Evolutionary conservation across 1,284 basidiomycete genomes (phyloP).

Genomic region (Pseudozyma tsukubaensis): DNA sequence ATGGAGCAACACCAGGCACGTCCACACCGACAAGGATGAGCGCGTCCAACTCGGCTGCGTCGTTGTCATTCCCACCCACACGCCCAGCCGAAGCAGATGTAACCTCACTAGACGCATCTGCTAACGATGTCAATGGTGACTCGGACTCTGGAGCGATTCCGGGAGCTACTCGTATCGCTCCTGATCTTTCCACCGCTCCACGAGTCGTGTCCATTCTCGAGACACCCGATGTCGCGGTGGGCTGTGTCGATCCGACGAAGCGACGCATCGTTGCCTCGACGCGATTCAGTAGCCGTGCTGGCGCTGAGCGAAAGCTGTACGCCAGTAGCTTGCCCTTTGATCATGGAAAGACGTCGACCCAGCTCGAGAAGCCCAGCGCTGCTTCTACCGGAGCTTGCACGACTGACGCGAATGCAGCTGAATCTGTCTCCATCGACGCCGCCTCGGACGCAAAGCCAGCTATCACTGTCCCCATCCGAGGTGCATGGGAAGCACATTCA

Average conservation of each 20-base stretch:
- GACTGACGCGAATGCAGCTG: neutral
- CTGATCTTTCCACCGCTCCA: conserved; percentile 54
- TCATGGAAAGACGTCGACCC: conserved; percentile 37
- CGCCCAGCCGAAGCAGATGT: conserved; percentile 13
- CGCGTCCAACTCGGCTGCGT: conserved; percentile 25
- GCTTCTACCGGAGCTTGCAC: neutral
- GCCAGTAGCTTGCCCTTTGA: conserved; percentile 54
- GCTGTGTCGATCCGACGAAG: conserved; percentile 63
- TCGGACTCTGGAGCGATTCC: neutral
- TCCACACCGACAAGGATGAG: conserved; percentile 20
- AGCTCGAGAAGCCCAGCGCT: conserved; percentile 6
- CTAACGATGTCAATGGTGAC: neutral
- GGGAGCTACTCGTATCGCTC: conserved; percentile 48
- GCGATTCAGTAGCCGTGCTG: conserved; percentile 81
- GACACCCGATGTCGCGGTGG: conserved; percentile 58
- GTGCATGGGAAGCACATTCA: conserved; percentile 54
- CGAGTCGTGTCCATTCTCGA: conserved; percentile 49
- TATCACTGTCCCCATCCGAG: conserved; percentile 46
- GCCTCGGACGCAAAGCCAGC: neutral
- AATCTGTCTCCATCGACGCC: neutral
- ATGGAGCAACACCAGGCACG: conserved; percentile 2
- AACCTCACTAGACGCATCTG: conserved; percentile 5
- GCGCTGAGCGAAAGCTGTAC: conserved; percentile 75
- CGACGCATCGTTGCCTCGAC: conserved; percentile 84
- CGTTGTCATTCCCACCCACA: conserved; percentile 33